Evolutionary conservation across 805 yeast species (phyloP).

Genomic region (Helenozyma rhizophorensis): DNA sequence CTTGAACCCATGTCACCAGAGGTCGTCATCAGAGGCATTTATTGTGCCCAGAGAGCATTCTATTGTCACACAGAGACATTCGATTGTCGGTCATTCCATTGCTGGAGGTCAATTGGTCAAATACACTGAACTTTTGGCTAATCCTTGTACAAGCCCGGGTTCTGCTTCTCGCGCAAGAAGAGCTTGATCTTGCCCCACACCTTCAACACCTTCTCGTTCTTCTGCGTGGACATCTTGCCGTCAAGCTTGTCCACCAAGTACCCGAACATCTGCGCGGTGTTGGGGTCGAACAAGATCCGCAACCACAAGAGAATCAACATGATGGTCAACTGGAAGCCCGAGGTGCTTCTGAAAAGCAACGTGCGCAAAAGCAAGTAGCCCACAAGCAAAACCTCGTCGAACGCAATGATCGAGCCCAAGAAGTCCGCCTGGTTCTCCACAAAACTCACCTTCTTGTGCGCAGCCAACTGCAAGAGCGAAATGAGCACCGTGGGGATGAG

Average conservation of each 20-base stretch:
- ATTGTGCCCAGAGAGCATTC: too few relatives aligned
- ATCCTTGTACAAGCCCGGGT: slow-evolving; percentile 6
- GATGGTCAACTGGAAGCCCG: slow-evolving; percentile 63
- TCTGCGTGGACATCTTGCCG: slow-evolving; percentile 33
- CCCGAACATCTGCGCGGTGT: slow-evolving; percentile 41
- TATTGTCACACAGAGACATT: too few relatives aligned
- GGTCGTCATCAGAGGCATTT: too few relatives aligned
- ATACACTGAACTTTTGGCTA: too few relatives aligned
- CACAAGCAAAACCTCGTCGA: slow-evolving; percentile 55
- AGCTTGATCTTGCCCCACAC: slow-evolving; percentile 33
- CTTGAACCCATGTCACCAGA: too few relatives aligned
- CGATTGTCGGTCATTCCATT: too few relatives aligned
- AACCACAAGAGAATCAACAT: slow-evolving; percentile 66
- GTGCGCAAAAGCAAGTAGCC: slow-evolving; percentile 56
- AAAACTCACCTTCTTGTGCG: slow-evolving; percentile 34
- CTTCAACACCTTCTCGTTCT: slow-evolving; percentile 41
- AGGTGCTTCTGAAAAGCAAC: slow-evolving; percentile 55
- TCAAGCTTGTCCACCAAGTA: slow-evolving; percentile 42
- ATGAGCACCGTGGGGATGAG: slow-evolving; percentile 56
- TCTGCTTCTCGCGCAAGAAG: slow-evolving; percentile 25
- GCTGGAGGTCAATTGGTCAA: too few relatives aligned
- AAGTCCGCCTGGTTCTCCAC: slow-evolving; percentile 33
- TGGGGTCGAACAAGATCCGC: slow-evolving; percentile 53
- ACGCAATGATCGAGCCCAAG: slow-evolving; percentile 49
- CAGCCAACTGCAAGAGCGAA: slow-evolving; percentile 53